Evolutionary conservation across 1,284 basidiomycete species (phyloP), one percentile per base, ranked within the genome.

Genomic region (Inonotus obliquus): DNA sequence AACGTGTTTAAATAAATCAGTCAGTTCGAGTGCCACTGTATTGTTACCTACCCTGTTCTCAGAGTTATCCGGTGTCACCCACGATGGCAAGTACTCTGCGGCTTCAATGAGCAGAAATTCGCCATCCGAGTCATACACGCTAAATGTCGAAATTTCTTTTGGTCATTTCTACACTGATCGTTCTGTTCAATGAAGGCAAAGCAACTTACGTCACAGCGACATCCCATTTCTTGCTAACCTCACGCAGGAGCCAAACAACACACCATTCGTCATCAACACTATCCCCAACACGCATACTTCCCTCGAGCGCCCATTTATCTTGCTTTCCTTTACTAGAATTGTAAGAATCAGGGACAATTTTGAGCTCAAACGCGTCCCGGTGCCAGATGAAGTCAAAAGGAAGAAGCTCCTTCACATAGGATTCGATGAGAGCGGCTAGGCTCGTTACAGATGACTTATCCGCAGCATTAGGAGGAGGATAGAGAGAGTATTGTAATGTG

Each of bases 81-180:
- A 99, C 0, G 81, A 76, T 3, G 96, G 96, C 10, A 99, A 77
- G 54, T 79, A 81, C 60, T 98, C 91, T 10, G 97, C 97, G 2
- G 94, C 96, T 76, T 99, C 96, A 65, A 99, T 98, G 63, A 99
- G 81, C 45, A 99, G 75, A 70, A 99, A 98, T 69, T 99, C 93
- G 32, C 97, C 97, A 73, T 99, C 96, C 3, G 91, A 88, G 75
- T 98, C 96, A 64, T 84, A 86, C 1, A 90, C 81, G 66, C 93
- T 92, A 57, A 25, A 62, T 45, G 48, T 59, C 58, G 52, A 37
- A 47, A 32, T 13, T 21, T 29, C 41, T 51, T 62, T 14, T 67
- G 58, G 54, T 60, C 62, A 60, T 60, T 38, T 57, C 54, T 29
- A 57, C 54, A 52, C 54, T 54, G 58, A 48, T 44, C 44, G n/a